Conservation (phyloP, 202 grass and related monocot genomes). For the Schoenoplectus triqueter region DNA sequence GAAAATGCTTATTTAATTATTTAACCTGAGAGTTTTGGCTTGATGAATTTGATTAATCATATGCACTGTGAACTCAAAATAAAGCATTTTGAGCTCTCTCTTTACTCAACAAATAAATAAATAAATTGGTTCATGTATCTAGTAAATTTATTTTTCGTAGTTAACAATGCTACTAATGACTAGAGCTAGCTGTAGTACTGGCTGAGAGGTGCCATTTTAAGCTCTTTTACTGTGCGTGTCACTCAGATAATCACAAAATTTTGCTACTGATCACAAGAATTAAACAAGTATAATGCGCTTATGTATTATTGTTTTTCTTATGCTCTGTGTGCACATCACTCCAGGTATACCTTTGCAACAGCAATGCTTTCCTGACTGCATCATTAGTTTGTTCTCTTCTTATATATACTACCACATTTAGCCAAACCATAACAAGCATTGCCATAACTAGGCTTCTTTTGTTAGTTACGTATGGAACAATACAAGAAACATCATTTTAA, state of each 20-base stretch:
- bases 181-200: neutral
- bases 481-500: constrained; percentile 58
- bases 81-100: too few relatives aligned
- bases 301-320: neutral
- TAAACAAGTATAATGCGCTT: constrained; percentile 11
- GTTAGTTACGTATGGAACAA: constrained; percentile 21
- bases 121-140: too few relatives aligned
- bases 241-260: constrained; percentile 24
- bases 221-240: neutral
- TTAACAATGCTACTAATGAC: neutral
- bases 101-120: too few relatives aligned
- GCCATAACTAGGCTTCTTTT: constrained; percentile 16
- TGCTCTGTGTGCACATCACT: constrained; percentile 20
- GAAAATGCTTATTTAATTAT: too few relatives aligned
- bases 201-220: neutral
- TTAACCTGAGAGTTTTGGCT: too few relatives aligned
- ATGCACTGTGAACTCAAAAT: too few relatives aligned
- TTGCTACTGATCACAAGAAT: neutral
- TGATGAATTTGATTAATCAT: too few relatives aligned
- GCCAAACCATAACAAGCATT: constrained; percentile 11
- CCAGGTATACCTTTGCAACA: constrained; percentile 27
- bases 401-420: constrained; percentile 38
- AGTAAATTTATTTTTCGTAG: too few relatives aligned
- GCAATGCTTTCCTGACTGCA: constrained; percentile 1
- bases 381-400: constrained; percentile 37